phyloP scores from a whole-genome alignment of 2,329 filamentous ascomycete genomes.

The Neofusicoccum cordaticola region DNA sequence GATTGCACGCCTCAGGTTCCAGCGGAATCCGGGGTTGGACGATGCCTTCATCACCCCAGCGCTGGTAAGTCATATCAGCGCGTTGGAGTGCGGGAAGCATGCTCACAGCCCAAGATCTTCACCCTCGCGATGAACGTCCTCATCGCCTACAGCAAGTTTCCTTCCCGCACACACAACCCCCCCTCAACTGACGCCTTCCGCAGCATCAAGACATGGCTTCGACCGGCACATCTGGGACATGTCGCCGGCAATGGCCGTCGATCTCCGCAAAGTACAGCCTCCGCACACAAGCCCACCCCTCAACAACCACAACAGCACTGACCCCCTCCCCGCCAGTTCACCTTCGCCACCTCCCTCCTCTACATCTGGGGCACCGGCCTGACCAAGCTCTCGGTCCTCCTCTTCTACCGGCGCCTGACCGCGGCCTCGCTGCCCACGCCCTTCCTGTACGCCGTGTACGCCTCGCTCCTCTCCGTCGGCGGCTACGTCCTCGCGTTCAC shows the following conservation, averaged over 20 bases:
- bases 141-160: not conserved
- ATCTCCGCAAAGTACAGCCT: not conserved
- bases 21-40: constrained; percentile 3
- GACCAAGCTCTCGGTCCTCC: constrained; percentile 33
- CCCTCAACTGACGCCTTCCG: not conserved
- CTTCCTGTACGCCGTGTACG: constrained; percentile 39
- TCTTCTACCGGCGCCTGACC: constrained; percentile 45
- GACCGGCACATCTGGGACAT: constrained; percentile 10
- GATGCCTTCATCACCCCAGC: not conserved
- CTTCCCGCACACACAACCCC: not conserved
- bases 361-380: constrained; percentile 29
- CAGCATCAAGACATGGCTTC: not conserved
- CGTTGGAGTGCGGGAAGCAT: not conserved
- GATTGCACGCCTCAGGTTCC: not conserved
- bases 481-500: constrained; percentile 39
- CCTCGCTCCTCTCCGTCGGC: constrained; percentile 37
- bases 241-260: not conserved
- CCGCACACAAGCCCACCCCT: too few species aligned
- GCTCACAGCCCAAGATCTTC: not conserved
- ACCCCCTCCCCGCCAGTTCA: not conserved
- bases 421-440: constrained; percentile 33
- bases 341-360: constrained; percentile 26
- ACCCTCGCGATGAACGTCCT: not conserved
- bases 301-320: too few species aligned
- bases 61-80: not conserved